Evolutionary conservation across 2,329 filamentous ascomycete genomes (phyloP), one percentile per base, ranked within the genome.

Genomic region (Stenocarpella maydis): DNA sequence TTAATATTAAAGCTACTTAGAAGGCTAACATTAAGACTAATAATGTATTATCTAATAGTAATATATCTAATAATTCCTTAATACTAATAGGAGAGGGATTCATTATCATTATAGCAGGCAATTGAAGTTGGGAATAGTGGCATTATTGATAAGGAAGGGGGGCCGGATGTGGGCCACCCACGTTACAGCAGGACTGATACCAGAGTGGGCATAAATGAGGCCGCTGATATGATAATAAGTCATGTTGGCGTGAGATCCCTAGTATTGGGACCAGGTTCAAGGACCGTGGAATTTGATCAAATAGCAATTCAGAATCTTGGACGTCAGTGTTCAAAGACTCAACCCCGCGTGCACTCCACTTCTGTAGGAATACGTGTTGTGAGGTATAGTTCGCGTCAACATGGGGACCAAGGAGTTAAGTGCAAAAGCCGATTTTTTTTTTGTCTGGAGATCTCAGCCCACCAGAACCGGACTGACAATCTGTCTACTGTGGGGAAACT

Each of bases 381-480:
- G 19, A 54, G 28, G 37, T 10, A 8, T 37, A 15, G 3, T 24
- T 34, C 24, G 50, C 49, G 26, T 41, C n/a, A 4, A 58, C 3
- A 34, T 9, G 9, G 28, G 28, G 31, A 64, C n/a, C 31, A 52
- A 21, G 17, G 15, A 26, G 21, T 43, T 52, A 55, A 55, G 10
- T 71, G 69, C 67, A 69, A 69, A 69, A 67, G 67, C 47, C 45
- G 53, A 52, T 61, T 72, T 61, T 72, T 71, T 71, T 71, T 71
- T 70, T 60, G 60, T 67, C 53, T 67, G 65, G 67, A 72, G 37
- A 72, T 72, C 71, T 72, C 71, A 71, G 69, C 64, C 70, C 68
- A 65, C 67, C 54, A 72, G 71, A 68, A 61, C 31, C 54, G 65
- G 65, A 67, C 65, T 68, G 65, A 70, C 71, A 65, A 45, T 70